phyloP scores from a whole-genome alignment of 352 stramenopile species.

The Globisporangium viniferum region DNA sequence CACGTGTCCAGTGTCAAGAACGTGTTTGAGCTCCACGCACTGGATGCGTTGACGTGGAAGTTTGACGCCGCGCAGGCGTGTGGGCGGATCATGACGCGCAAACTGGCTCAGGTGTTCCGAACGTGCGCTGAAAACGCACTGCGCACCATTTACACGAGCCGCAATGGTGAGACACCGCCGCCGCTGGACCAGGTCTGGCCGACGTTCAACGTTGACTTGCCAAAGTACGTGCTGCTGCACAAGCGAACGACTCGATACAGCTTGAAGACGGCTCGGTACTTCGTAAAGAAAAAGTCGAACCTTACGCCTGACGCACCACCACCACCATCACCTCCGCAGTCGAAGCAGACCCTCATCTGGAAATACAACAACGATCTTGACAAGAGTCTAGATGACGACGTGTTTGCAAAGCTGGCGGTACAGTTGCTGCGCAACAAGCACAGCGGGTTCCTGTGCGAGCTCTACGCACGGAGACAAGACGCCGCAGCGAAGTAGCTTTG shows the following conservation, averaged over 20 bases:
- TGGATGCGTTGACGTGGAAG: constrained; percentile 31
- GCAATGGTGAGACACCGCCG: constrained; percentile 8
- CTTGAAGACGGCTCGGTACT: constrained; percentile 37
- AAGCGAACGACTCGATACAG: constrained; percentile 50
- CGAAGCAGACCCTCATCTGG: constrained; percentile 23
- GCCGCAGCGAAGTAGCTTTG: constrained; percentile 34
- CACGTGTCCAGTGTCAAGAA: constrained; percentile 25
- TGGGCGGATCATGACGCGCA: constrained; percentile 16
- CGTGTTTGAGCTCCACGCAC: constrained; percentile 32
- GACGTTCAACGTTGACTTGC: constrained; percentile 31
- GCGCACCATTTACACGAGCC: constrained; percentile 15
- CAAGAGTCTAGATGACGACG: not conserved
- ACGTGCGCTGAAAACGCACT: constrained; percentile 34
- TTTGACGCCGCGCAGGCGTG: constrained; percentile 25
- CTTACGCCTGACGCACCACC: not conserved
- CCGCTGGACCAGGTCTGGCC: constrained; percentile 47
- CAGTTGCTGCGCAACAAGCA: constrained; percentile 50
- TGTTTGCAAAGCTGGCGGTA: constrained; percentile 36
- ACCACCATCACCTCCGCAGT: not conserved
- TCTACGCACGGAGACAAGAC: constrained; percentile 34
- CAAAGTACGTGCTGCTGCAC: constrained; percentile 57
- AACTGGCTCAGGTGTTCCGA: constrained; percentile 28
- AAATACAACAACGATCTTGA: constrained; percentile 19
- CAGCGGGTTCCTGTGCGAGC: constrained; percentile 35
- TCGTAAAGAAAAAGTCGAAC: constrained; percentile 10